Evolutionary conservation across 169 alveolate species (phyloP).

Genomic region (Besnoitia besnoiti): DNA sequence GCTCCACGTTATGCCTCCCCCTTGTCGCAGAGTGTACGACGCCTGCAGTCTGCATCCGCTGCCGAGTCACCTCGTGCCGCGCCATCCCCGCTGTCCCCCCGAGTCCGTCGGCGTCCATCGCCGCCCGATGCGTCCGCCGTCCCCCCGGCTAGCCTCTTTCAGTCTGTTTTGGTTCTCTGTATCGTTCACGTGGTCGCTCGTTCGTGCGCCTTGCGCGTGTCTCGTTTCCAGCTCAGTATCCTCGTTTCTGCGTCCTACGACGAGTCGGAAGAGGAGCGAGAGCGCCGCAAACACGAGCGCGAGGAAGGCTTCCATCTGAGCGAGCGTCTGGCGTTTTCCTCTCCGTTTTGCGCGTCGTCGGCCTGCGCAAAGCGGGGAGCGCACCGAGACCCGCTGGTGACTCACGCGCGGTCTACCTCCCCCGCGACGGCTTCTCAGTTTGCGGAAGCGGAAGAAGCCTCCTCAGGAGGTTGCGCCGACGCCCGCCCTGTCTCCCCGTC

Average conservation of each 20-base stretch:
- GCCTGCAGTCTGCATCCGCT: not conserved
- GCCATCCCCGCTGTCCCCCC: not conserved
- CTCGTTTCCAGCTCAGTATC: not conserved
- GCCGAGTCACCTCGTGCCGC: not conserved
- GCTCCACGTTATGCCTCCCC: not conserved
- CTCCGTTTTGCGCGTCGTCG: not conserved
- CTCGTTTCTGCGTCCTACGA: not conserved
- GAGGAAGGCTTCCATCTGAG: not conserved
- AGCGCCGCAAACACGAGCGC: not conserved
- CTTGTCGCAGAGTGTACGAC: not conserved
- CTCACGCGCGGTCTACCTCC: not conserved
- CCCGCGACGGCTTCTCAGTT: not conserved
- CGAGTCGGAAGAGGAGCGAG: not conserved
- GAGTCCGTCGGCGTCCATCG: no score
- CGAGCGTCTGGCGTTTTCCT: not conserved
- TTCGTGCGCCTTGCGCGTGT: conserved; percentile 6
- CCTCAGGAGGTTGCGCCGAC: not conserved
- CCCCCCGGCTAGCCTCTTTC: conserved; percentile 12
- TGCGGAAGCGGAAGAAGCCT: not conserved
- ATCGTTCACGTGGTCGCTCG: conserved; percentile 17
- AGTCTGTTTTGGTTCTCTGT: conserved; percentile 8
- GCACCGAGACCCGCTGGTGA: not conserved
- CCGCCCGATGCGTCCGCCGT: no score
- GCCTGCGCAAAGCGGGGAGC: not conserved
- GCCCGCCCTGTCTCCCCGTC: no score